Evolutionary conservation across 1,139 yeast species (phyloP).

Genomic region (Candida smagusa): DNA sequence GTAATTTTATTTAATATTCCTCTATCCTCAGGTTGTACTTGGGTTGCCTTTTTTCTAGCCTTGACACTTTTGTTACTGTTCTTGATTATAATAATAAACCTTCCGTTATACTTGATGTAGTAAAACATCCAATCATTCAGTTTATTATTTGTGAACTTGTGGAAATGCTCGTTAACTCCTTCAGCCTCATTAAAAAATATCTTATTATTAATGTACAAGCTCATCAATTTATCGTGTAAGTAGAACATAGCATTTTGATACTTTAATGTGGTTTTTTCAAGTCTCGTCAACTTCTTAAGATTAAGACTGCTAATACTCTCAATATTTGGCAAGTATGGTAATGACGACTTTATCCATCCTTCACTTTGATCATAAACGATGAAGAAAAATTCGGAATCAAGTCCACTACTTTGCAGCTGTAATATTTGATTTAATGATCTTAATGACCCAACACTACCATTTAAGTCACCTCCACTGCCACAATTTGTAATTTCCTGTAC

Average conservation of each 20-base stretch:
- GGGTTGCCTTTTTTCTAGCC: conserved; percentile 12
- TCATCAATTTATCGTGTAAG: conserved; percentile 39
- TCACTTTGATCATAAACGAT: conserved; percentile 29
- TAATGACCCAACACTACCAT: conserved; percentile 29
- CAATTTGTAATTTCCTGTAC: conserved; percentile 23
- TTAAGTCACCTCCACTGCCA: conserved; percentile 11
- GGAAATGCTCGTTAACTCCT: conserved; percentile 35
- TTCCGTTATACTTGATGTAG: conserved; percentile 29
- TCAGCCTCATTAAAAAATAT: conserved; percentile 20
- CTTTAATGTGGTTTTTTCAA: conserved; percentile 9
- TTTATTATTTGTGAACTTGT: conserved; percentile 40
- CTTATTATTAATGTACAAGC: conserved; percentile 26
- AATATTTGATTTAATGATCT: conserved; percentile 21
- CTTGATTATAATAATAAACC: conserved; percentile 35
- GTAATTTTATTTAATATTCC: conserved; percentile 15
- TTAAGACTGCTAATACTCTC: conserved; percentile 6
- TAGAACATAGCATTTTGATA: conserved; percentile 32
- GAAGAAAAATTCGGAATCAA: conserved; percentile 39
- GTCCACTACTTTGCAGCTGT: conserved; percentile 11
- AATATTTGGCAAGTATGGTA: conserved; percentile 34
- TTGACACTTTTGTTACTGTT: conserved; percentile 23
- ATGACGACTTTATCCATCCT: conserved; percentile 32
- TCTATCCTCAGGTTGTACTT: not conserved
- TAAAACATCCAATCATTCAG: conserved; percentile 47
- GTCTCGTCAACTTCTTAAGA: conserved; percentile 9